Base-by-base conservation (phyloP, 345 rosid genomes). In the Eucalyptus paniculata region DNA sequence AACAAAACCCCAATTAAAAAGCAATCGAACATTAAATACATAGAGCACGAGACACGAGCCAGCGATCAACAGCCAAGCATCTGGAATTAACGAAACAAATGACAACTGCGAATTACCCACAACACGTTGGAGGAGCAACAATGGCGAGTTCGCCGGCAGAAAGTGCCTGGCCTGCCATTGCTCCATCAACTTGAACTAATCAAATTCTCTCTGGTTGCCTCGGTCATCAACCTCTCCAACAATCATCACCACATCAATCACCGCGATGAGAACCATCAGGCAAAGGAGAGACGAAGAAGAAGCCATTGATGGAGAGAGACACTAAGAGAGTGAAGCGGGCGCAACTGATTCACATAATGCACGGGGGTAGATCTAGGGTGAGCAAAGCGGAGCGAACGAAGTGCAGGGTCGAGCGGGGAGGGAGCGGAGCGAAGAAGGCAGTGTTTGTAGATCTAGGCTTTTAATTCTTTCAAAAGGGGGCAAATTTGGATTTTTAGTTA, bases 111-210 rank as follows among this genome's bases (percentile, higher is more conserved):
- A 45, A 67, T 8, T 83, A 96, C 99, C 97, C 92, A 88, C 96
- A 91, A 92, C 98, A 93, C 96, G 89, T 96, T 96, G 88, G 93
- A 88, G 91, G 96, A 89, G 94, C 51, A 50, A 14, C 51, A 50
- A 14, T 15, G 51, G 51, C 17, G 51, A 50, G 51, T 50, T 0
- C 18, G 51, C 6, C 18, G 95, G 91, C 99, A 97, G 88, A 85
- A 89, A 53, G 99, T 96, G 92, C 95, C 98, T 17, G 98, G 51
- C 0, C 18, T 0, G 98, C 99, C 99, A 97, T 86, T 95, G 97
- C 26, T 96, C 92, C 86, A 95, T 69, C 89, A 97, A 92, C 86
- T 92, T 95, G 92, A 96, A 97, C 93, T 97, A 97, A 92, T 97
- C 98, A 89, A 97, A 97, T 92, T 97, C 99, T 40, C 99, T 94